A percentile compares a stretch with the other conserved stretches of the same genome.
Evolutionary conservation across 2,329 filamentous ascomycete species (phyloP).

Genomic region (Onygena corvina): DNA sequence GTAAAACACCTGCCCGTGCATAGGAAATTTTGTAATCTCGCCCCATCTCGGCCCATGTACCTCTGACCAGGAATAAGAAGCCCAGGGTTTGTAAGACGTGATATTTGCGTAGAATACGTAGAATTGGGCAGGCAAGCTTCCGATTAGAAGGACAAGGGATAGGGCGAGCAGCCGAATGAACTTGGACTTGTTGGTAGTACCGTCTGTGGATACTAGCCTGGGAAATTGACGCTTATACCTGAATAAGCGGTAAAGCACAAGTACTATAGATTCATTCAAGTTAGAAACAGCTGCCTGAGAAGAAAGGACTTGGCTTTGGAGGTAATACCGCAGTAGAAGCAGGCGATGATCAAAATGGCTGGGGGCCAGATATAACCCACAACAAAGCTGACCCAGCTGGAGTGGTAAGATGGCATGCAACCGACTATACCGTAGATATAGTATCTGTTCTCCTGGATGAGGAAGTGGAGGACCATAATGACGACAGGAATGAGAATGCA

Average conservation of each 20-base stretch:
- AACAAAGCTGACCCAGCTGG: constrained; percentile 46
- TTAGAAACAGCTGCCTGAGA: constrained; percentile 12
- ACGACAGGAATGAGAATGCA: constrained; percentile 46
- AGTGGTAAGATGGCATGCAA: constrained; percentile 43
- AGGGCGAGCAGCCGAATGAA: constrained; percentile 45
- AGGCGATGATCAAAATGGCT: constrained; percentile 42
- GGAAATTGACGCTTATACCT: constrained; percentile 49
- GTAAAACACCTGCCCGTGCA: constrained; percentile 35
- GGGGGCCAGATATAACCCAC: constrained; percentile 46
- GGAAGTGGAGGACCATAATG: constrained; percentile 45
- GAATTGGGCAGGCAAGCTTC: constrained; percentile 43
- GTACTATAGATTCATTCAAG: constrained; percentile 29
- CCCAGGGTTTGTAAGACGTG: constrained; percentile 23
- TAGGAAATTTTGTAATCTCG: constrained; percentile 38
- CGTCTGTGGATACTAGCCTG: constrained; percentile 41
- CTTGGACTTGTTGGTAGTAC: constrained; percentile 45
- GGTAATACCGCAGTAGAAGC: constrained; percentile 47
- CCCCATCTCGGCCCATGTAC: constrained; percentile 44
- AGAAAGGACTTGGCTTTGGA: neutral
- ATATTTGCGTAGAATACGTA: constrained; percentile 41
- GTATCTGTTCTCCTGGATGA: constrained; percentile 50
- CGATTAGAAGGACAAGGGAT: constrained; percentile 44
- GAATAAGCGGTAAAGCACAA: constrained; percentile 49
- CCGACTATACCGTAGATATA: constrained; percentile 47
- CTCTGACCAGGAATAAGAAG: constrained; percentile 41